Conservation (phyloP, 306 rosid genomes). For the Pterocarpus macrocarpus region DNA sequence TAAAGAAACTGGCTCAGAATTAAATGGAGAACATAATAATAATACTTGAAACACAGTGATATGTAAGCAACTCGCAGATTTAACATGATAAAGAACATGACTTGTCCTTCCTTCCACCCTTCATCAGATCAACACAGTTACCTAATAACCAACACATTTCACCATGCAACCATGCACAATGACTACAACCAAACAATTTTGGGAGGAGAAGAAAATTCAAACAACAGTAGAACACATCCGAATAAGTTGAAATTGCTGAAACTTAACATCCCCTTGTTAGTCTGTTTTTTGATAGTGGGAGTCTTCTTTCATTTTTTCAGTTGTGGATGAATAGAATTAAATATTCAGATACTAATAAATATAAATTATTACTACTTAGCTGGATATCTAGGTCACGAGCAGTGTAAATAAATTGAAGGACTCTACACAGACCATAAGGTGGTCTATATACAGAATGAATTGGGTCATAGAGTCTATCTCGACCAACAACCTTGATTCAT, state of each 20-base stretch:
- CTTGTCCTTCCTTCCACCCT: constrained; percentile 8
- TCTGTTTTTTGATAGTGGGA: neutral
- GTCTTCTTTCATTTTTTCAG: constrained; percentile 19
- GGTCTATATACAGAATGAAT: neutral
- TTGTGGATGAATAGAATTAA: neutral
- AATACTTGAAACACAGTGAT: neutral
- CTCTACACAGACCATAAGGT: too few relatives aligned
- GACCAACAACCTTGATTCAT: constrained; percentile 8
- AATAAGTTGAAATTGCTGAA: neutral
- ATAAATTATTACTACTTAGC: too few relatives aligned
- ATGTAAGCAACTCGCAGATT: too few relatives aligned
- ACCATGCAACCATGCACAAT: neutral
- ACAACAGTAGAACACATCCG: too few relatives aligned
- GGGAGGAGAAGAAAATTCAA: neutral
- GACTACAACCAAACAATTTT: neutral
- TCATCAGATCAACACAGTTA: constrained; percentile 3
- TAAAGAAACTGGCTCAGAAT: constrained; percentile 8
- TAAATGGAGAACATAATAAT: constrained; percentile 23
- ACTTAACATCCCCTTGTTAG: neutral
- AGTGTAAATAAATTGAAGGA: too few relatives aligned
- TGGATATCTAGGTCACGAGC: too few relatives aligned
- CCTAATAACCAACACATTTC: neutral
- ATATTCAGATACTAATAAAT: constrained; percentile 19
- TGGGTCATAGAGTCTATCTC: constrained; percentile 1
- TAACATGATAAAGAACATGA: neutral